Conservation (phyloP, 164 flowering plant genomes). For the Umbellularia californica region DNA sequence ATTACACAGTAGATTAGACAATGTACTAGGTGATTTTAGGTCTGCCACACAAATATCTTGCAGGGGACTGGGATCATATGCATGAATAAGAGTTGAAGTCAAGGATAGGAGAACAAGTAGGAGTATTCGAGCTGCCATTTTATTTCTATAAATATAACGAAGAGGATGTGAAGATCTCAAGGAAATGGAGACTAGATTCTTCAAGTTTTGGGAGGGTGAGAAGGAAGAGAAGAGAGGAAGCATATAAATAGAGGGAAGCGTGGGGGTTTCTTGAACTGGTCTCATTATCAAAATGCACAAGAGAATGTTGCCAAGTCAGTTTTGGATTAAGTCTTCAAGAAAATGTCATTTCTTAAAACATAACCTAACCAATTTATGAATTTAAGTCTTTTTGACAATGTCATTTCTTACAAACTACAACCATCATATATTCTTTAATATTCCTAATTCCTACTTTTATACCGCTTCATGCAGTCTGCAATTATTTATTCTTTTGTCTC, state of each 20-base stretch:
- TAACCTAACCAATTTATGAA: background rate
- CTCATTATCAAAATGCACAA: too few relatives aligned
- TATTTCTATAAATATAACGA: background rate
- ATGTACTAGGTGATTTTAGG: background rate
- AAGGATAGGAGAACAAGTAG: constrained; percentile 2
- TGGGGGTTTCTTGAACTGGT: background rate
- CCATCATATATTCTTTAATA: too few relatives aligned
- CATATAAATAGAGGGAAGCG: background rate
- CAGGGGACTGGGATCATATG: constrained; percentile 8
- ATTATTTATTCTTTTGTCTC: too few relatives aligned
- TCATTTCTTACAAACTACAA: background rate
- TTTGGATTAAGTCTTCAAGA: background rate
- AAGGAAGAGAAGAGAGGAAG: background rate
- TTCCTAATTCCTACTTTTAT: background rate
- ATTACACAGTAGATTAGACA: background rate
- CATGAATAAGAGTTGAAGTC: background rate
- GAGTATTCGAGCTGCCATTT: background rate
- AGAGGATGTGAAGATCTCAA: background rate
- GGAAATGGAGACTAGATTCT: background rate
- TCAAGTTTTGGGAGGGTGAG: background rate
- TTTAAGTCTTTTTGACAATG: background rate
- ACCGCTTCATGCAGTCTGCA: too few relatives aligned
- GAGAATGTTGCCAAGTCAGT: background rate
- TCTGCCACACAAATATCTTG: constrained; percentile 9
- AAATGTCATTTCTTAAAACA: background rate